Percentiles rank a stretch among this genome's conserved stretches.
Conservation (phyloP, 2,329 filamentous ascomycete species). For the Fusarium temperatum region DNA sequence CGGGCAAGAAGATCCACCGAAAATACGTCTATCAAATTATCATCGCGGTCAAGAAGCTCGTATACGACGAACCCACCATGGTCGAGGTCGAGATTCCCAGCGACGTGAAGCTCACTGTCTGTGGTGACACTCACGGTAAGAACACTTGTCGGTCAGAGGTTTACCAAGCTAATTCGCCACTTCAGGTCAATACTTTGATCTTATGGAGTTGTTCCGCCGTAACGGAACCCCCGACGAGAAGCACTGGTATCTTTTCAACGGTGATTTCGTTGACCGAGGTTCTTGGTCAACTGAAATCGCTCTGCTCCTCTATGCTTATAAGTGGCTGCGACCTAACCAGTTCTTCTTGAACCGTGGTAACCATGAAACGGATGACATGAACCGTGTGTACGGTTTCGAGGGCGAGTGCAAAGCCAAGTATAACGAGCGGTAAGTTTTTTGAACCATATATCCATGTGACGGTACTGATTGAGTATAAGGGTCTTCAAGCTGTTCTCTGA, state of each 20-base stretch:
- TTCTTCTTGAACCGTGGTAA: conserved; percentile 99
- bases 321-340: conserved; percentile 86
- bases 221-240: conserved; percentile 87
- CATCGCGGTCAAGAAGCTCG: conserved; percentile 85
- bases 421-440: conserved; percentile 71
- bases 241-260: conserved; percentile 97
- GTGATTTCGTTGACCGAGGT: conserved; percentile 96
- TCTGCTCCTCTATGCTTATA: conserved; percentile 92
- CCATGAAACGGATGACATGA: conserved; percentile 99
- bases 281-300: conserved; percentile 99
- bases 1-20: conserved; percentile 90
- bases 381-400: conserved; percentile 97
- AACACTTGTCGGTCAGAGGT: conserved; percentile 13
- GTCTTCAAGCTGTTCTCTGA: conserved; percentile 98
- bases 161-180: conserved; percentile 33
- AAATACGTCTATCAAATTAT: conserved; percentile 99
- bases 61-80: conserved; percentile 95
- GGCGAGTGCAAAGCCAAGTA: conserved; percentile 99
- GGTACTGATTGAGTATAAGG: conserved; percentile 49
- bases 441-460: neutral
- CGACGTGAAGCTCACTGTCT: conserved; percentile 86
- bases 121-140: conserved; percentile 94
- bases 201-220: conserved; percentile 93
- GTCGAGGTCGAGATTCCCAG: conserved; percentile 87
- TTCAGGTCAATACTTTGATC: conserved; percentile 92